Evolutionary conservation across 768 basidiomycete species (phyloP).

Genomic region (Clathrus columnatus): DNA sequence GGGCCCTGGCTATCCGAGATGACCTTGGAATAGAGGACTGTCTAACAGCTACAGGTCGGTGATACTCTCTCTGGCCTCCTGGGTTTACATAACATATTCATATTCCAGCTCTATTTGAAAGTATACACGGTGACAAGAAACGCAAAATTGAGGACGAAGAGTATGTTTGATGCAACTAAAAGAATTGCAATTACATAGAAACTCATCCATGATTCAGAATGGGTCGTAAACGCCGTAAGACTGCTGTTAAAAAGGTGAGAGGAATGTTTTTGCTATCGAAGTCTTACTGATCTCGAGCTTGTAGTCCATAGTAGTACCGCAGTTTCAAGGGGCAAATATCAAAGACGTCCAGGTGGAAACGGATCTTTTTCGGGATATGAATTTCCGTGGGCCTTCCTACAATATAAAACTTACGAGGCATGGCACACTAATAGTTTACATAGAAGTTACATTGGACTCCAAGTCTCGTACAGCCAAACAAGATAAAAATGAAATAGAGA

Average conservation of each 20-base stretch:
- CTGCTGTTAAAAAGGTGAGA: constrained; percentile 40
- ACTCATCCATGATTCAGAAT: constrained; percentile 16
- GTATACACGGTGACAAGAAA: constrained; percentile 56
- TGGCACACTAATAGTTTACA: constrained; percentile 17
- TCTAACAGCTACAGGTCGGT: constrained; percentile 55
- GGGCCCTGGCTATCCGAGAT: constrained; percentile 71
- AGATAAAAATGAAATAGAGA: constrained; percentile 64
- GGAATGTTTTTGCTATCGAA: background rate
- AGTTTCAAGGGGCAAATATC: constrained; percentile 56
- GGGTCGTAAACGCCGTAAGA: constrained; percentile 53
- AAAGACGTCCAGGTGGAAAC: constrained; percentile 51
- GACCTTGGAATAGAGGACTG: constrained; percentile 69
- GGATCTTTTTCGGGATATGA: constrained; percentile 63
- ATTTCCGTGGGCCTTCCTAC: constrained; percentile 56
- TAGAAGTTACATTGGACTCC: constrained; percentile 71
- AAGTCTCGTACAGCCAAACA: constrained; percentile 57
- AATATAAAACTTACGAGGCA: background rate
- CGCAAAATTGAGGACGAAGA: constrained; percentile 52
- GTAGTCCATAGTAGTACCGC: constrained; percentile 53
- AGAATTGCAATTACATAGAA: constrained; percentile 4
- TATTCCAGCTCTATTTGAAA: constrained; percentile 47
- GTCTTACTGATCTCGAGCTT: background rate
- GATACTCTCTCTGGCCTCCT: background rate
- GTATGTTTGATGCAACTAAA: constrained; percentile 36
- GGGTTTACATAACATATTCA: background rate